Percentiles rank a stretch among this genome's conserved stretches.
phyloP scores from a whole-genome alignment of 768 basidiomycete genomes.

The Suillus alpinus region DNA sequence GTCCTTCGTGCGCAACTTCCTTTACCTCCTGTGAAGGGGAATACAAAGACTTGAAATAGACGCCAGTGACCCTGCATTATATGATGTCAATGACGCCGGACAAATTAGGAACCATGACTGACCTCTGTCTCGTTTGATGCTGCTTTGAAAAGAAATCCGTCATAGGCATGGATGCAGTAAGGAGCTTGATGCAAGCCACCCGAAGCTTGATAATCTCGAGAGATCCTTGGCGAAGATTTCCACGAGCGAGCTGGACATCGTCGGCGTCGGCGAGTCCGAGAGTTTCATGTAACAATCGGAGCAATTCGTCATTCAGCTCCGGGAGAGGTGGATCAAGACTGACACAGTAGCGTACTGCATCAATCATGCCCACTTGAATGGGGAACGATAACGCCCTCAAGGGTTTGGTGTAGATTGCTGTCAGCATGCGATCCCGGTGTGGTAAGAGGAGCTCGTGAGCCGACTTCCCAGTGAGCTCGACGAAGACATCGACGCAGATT shows the following conservation, averaged over 20 bases:
- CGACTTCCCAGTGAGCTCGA: conserved; percentile 67
- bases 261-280: conserved; percentile 95
- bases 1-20: conserved; percentile 91
- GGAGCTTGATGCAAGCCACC: conserved; percentile 88
- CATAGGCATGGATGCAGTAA: conserved; percentile 92
- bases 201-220: conserved; percentile 86
- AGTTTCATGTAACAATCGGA: conserved; percentile 89
- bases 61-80: conserved; percentile 73
- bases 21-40: conserved; percentile 89
- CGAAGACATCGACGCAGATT: conserved; percentile 73
- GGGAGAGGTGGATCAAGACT: conserved; percentile 85
- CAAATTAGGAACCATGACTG: conserved; percentile 13
- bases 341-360: conserved; percentile 92
- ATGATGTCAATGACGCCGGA: not conserved
- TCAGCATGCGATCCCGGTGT: conserved; percentile 85
- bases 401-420: conserved; percentile 93
- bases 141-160: conserved; percentile 92
- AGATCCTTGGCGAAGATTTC: conserved; percentile 71
- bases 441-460: conserved; percentile 78
- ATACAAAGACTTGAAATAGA: conserved; percentile 98
- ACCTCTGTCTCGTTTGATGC: conserved; percentile 83
- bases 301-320: conserved; percentile 88
- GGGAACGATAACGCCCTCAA: conserved; percentile 90
- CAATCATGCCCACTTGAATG: conserved; percentile 97
- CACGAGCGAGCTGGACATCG: conserved; percentile 76